Base-by-base conservation (phyloP, 2,329 filamentous ascomycete species). In the Fusarium sp. region DNA sequence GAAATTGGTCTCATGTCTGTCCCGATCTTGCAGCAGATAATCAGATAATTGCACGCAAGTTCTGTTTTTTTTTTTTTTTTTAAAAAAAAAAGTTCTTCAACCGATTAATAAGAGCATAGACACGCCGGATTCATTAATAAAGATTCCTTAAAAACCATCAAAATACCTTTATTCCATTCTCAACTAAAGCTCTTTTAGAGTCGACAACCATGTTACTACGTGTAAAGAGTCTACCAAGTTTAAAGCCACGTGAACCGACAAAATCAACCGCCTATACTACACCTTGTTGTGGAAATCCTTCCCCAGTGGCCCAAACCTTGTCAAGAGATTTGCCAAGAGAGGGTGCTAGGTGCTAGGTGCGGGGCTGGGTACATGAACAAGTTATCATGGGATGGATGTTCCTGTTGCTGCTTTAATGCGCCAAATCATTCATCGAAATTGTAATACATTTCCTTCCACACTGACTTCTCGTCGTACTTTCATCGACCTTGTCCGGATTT, bases 351-450 rank as follows among this genome's bases (percentile, higher is more conserved):
- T n/a, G 6, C 6, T 21, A n/a, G 37, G 37, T 45, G 17, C 43
- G 38, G 19, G 41, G 35, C 23, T 29, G 35, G 52, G 50, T 43
- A 49, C 52, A 10, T 49, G 50, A 47, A 53, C 53, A 57, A 53
- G 38, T 38, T 59, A 65, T 56, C 53, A 60, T 53, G 49, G 54
- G 29, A 39, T 46, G 50, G 49, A 56, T 55, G 53, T 55, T 55
- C 50, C 39, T 58, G 50, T 66, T 50, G 53, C 59, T 62, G 39
- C 41, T 57, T 49, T 50, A 42, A 41, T 68, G 61, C 57, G 53
- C 56, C 51, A 65, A 60, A 56, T 58, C 59, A 58, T 55, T 52
- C 52, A 46, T 64, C 42, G 63, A 48, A 65, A 51, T 57, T 63
- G 63, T 54, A 55, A 13, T 54, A 59, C 43, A 67, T 66, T 53